Evolutionary conservation across 139 green algal species (phyloP).

Genomic region (Ulvella scutata): DNA sequence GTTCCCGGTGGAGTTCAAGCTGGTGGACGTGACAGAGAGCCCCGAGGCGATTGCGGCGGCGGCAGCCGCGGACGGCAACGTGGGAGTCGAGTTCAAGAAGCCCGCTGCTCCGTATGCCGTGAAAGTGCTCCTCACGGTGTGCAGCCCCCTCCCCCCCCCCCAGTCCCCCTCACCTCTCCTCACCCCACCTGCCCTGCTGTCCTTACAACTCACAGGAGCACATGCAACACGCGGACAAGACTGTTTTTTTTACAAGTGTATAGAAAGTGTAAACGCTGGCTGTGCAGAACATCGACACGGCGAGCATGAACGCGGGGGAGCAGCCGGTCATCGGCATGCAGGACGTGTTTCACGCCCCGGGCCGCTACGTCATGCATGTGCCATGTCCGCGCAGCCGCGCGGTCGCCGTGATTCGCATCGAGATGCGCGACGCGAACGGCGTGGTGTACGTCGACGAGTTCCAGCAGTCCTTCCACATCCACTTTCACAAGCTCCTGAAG

Average conservation of each 20-base stretch:
- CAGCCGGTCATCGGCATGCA: conserved; percentile 62
- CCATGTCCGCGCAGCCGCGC: conserved; percentile 51
- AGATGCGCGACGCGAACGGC: conserved; percentile 46
- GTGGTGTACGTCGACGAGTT: conserved; percentile 68
- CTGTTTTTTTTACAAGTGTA: no score
- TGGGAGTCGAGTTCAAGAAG: background rate
- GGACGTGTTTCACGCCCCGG: conserved; percentile 43
- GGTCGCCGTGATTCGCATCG: conserved; percentile 51
- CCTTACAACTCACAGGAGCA: no score
- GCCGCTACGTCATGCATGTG: conserved; percentile 51
- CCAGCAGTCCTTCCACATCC: conserved; percentile 81
- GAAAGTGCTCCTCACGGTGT: background rate
- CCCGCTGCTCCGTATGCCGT: background rate
- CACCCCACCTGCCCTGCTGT: no score
- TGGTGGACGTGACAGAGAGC: conserved; percentile 20
- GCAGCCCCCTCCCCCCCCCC: background rate
- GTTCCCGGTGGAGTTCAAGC: conserved; percentile 14
- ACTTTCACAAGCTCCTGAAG: conserved; percentile 71
- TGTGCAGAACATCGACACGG: conserved; percentile 43
- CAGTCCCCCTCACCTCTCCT: background rate
- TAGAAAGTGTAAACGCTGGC: no score
- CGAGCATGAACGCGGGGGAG: conserved; percentile 49
- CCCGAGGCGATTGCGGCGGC: background rate
- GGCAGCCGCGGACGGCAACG: background rate
- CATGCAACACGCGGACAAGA: no score